Base-by-base conservation (phyloP, 2,329 filamentous ascomycete genomes). In the Claviceps sp. region DNA sequence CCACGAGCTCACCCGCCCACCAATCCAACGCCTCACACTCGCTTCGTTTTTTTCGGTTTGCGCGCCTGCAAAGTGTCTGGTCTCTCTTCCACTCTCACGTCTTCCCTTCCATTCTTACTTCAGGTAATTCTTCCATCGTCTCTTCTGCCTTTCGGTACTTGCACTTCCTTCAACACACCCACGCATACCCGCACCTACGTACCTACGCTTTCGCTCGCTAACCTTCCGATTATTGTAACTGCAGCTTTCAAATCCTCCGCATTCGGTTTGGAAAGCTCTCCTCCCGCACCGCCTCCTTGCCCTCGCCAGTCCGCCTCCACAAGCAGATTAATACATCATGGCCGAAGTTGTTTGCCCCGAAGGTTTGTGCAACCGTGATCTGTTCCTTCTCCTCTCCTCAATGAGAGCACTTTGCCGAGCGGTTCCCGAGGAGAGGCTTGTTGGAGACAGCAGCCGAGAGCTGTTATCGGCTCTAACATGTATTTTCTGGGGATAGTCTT, bases 281-380 rank as follows among this genome's bases (percentile, higher is more conserved):
- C 17, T n/a, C 30, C 19, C 45, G 24, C 39, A 48, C 50, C 50
- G 50, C 53, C 50, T 53, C 47, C 17, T 42, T 30, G 24, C 5
- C 11, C 14, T 46, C 26, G 30, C n/a, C 51, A 50, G 44, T 38
- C 41, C 51, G 3, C 13, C 14, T 14, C 3, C 24, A 8, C n/a
- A 7, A 47, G 17, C 17, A 38, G 1, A 47, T 46, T 6, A 39
- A 26, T 11, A 34, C 5, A 59, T 34, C 54, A 65, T 64, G 62
- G 55, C 62, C 51, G 61, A 64, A 55, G 59, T 58, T 46, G 57
- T 57, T 50, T 68, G 67, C 58, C 68, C 68, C 55, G 68, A 70
- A 66, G 67, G 68, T 70, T 58, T 57, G 64, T 56, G 41, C 44
- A 19, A 19, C 14, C 43, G 34, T 11, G 30, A 34, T 34, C 30